phyloP scores from a whole-genome alignment of 2,329 filamentous ascomycete species.

The Phialocephala sp. region DNA sequence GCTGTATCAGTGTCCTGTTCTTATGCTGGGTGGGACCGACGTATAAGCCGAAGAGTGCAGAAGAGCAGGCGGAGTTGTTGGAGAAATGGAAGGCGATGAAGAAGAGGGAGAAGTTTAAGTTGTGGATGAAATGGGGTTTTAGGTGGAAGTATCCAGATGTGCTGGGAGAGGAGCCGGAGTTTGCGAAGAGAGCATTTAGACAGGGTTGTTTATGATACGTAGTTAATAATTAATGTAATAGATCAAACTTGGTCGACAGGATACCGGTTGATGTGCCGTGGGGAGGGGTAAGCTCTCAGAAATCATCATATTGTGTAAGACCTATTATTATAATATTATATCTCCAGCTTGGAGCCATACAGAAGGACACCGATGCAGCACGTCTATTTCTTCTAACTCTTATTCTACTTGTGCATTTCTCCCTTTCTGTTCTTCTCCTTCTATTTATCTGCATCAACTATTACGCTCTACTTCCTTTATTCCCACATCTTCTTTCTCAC shows the following conservation, averaged over 20 bases:
- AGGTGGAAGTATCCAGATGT: slow-evolving; percentile 35
- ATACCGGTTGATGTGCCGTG: neutral
- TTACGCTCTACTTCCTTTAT: no score
- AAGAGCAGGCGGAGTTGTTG: slow-evolving; percentile 30
- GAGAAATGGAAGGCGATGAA: slow-evolving; percentile 29
- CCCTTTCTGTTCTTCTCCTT: no score
- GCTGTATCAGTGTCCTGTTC: slow-evolving; percentile 30
- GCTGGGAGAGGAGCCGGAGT: slow-evolving; percentile 31
- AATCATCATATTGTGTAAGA: neutral
- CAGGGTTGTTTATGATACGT: slow-evolving; percentile 24
- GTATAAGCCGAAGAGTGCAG: slow-evolving; percentile 32
- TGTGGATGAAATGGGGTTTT: slow-evolving; percentile 36
- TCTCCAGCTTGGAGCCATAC: no score
- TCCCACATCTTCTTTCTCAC: no score
- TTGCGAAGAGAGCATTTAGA: slow-evolving; percentile 31
- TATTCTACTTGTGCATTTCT: no score
- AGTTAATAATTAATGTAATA: slow-evolving; percentile 7
- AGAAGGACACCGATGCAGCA: no score
- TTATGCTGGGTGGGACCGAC: slow-evolving; percentile 32
- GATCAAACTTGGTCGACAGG: neutral
- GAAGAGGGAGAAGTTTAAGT: slow-evolving; percentile 28
- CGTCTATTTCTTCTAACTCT: no score
- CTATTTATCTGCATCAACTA: no score
- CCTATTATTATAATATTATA: no score
- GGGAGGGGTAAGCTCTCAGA: neutral